Conservation (phyloP, 1,139 yeast genomes). For the Suhomyces ambrosiae region DNA sequence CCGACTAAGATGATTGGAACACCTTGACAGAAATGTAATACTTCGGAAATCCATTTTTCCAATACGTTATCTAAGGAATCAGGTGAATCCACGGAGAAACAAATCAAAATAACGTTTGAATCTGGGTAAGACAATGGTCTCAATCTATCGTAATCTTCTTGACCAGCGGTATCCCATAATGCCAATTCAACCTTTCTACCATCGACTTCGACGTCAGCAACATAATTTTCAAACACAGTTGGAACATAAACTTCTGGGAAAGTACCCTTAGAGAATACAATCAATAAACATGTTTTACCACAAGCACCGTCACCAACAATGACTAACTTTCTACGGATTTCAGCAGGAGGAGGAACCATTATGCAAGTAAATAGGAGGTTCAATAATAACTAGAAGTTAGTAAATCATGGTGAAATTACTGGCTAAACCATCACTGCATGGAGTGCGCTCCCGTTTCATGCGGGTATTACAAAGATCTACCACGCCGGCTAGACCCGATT, state of each 20-base stretch:
- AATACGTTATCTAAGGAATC: conserved; percentile 91
- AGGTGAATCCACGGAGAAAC: conserved; percentile 90
- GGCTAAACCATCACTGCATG: not conserved
- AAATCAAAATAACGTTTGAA: conserved; percentile 86
- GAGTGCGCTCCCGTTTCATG: conserved; percentile 3
- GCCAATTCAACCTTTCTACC: conserved; percentile 95
- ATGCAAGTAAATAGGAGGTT: conserved; percentile 13
- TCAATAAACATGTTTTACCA: conserved; percentile 81
- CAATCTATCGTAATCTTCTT: conserved; percentile 94
- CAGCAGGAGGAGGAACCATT: conserved; percentile 59
- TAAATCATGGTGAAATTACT: not conserved
- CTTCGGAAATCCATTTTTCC: conserved; percentile 95
- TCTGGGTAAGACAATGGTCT: conserved; percentile 94
- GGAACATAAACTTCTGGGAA: conserved; percentile 97
- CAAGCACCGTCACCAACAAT: conserved; percentile 89
- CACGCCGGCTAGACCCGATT: too few species aligned
- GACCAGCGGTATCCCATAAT: conserved; percentile 98
- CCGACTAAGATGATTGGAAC: conserved; percentile 94
- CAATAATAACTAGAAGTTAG: conserved; percentile 9
- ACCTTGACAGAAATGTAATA: conserved; percentile 91
- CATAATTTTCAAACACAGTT: conserved; percentile 93
- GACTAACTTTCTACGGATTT: conserved; percentile 77
- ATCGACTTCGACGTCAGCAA: conserved; percentile 90
- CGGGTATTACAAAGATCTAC: not conserved
- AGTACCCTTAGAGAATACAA: conserved; percentile 90